phyloP scores from a whole-genome alignment of 441 rosid species.

The Manihot esculenta region DNA sequence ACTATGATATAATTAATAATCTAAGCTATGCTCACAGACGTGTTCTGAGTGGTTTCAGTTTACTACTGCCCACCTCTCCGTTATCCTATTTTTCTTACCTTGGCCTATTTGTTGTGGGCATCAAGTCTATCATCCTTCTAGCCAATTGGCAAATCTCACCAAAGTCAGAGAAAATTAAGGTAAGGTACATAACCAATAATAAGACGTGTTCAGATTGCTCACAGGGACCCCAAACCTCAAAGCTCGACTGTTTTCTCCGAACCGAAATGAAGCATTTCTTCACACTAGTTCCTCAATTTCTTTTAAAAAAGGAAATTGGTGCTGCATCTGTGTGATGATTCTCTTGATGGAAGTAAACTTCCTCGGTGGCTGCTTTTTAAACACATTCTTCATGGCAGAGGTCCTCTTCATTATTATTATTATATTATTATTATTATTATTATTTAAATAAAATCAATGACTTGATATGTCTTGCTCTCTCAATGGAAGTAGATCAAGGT shows the following conservation, averaged over 20 bases:
- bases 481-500: not conserved
- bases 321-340: not conserved
- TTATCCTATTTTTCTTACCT: not conserved
- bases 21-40: too few relatives aligned
- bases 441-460: not conserved
- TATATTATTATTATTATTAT: not conserved
- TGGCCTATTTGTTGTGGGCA: not conserved
- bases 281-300: not conserved
- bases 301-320: not conserved
- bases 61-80: not conserved
- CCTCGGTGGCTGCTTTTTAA: not conserved
- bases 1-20: too few relatives aligned
- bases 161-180: not conserved
- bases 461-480: not conserved
- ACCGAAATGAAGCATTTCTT: not conserved
- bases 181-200: not conserved
- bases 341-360: not conserved
- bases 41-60: not conserved
- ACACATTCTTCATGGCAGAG: not conserved
- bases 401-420: not conserved
- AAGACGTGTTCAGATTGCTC: not conserved
- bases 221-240: not conserved
- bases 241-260: not conserved
- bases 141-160: not conserved
- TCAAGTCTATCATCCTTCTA: not conserved